These are phyloP conservation scores for Acer saccharum DNA, from an alignment of 345 rosid species.

Conservation along the genomic window DNA sequence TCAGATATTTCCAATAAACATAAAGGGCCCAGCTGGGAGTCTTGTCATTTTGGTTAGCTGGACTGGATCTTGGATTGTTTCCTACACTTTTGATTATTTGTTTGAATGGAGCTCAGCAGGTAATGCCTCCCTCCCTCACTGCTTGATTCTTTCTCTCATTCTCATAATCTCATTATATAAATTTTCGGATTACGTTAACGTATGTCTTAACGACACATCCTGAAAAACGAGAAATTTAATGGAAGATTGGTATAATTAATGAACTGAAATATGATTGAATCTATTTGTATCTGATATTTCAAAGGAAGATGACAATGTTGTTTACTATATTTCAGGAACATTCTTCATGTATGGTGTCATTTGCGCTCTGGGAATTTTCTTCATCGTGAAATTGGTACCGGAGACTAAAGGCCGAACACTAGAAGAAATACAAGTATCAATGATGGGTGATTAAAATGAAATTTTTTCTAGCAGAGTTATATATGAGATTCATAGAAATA, in stretches of 20 bases:
- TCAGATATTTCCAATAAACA: conserved; percentile 54
- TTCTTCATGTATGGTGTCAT: conserved; percentile 31
- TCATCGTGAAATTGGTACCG: conserved; percentile 31
- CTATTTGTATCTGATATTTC: too few species aligned
- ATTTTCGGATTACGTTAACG: neutral
- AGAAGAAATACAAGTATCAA: conserved; percentile 11
- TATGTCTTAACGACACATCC: neutral
- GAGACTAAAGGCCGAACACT: conserved; percentile 38
- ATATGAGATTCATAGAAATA: too few species aligned
- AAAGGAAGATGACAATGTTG: neutral
- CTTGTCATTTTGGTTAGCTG: conserved; percentile 46
- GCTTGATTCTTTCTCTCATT: neutral
- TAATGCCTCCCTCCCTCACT: conserved; percentile 8
- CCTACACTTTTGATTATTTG: conserved; percentile 45
- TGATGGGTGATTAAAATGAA: neutral
- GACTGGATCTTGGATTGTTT: conserved; percentile 53
- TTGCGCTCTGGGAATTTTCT: conserved; percentile 18
- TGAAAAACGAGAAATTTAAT: neutral
- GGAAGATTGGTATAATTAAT: neutral
- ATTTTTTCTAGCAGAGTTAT: too few species aligned
- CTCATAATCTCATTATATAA: neutral
- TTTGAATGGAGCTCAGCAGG: conserved; percentile 61
- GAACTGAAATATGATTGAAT: too few species aligned
- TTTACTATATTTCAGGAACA: conserved; percentile 17
- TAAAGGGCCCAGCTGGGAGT: conserved; percentile 64